phyloP scores from a whole-genome alignment of 495 filamentous ascomycete species.

The Pyronema omphalodes region DNA sequence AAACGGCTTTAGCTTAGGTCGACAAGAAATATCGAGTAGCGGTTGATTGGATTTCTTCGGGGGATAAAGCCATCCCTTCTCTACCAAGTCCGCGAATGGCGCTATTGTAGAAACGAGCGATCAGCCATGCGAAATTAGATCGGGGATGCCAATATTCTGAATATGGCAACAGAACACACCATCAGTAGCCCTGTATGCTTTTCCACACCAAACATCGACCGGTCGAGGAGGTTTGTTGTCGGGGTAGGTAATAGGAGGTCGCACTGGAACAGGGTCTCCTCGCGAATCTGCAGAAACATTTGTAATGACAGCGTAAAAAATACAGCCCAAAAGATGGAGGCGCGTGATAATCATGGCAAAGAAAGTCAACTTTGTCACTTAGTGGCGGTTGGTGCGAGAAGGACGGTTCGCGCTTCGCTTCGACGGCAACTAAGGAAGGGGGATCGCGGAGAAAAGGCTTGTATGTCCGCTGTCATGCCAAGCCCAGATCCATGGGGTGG shows the following conservation, averaged over 20 bases:
- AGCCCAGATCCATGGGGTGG: too few relatives aligned
- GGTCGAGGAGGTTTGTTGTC: neutral
- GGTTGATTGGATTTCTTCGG: neutral
- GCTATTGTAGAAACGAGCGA: neutral
- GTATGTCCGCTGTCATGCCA: too few relatives aligned
- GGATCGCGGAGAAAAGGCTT: too few relatives aligned
- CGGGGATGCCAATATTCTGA: neutral
- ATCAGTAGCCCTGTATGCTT: conserved; percentile 16
- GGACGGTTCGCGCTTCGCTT: too few relatives aligned
- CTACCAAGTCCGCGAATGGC: conserved; percentile 1
- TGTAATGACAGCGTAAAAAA: too few relatives aligned
- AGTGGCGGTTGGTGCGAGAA: too few relatives aligned
- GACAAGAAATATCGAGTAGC: neutral
- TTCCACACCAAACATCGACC: conserved; percentile 2
- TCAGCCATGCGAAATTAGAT: neutral
- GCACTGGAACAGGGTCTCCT: too few relatives aligned
- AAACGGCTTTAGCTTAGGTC: neutral
- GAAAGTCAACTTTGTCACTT: too few relatives aligned
- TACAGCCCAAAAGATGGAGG: too few relatives aligned
- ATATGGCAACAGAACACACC: conserved; percentile 4
- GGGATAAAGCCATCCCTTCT: neutral
- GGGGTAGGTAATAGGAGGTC: neutral
- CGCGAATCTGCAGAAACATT: too few relatives aligned
- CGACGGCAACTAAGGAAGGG: too few relatives aligned
- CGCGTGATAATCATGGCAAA: too few relatives aligned